Evolutionary conservation across 805 yeast genomes (phyloP).

Genomic region (Saccharomyces mikatae): DNA sequence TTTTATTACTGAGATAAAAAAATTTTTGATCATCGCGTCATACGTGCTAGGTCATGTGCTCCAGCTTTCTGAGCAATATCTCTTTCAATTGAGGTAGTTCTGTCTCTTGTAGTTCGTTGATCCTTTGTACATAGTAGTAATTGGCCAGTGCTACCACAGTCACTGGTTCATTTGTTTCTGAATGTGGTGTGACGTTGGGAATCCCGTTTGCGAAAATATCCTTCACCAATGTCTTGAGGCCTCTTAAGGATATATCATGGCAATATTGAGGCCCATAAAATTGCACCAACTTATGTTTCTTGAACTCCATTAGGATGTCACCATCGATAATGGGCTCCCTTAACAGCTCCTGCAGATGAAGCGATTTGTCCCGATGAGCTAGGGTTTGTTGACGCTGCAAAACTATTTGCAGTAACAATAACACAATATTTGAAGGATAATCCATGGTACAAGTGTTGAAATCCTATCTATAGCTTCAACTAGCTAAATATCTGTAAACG

Average conservation of each 20-base stretch:
- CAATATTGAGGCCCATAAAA: slow-evolving; percentile 20
- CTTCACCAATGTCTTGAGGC: slow-evolving; percentile 14
- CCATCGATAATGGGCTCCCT: slow-evolving; percentile 24
- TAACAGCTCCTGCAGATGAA: slow-evolving; percentile 12
- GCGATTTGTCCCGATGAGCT: slow-evolving; percentile 13
- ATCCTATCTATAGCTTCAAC: not conserved
- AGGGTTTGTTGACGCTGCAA: slow-evolving; percentile 24
- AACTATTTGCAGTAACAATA: slow-evolving; percentile 23
- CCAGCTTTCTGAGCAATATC: slow-evolving; percentile 5
- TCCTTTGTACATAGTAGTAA: slow-evolving; percentile 19
- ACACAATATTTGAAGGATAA: slow-evolving; percentile 18
- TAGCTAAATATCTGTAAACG: not conserved
- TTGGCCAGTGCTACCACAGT: slow-evolving; percentile 25
- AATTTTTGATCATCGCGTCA: not conserved
- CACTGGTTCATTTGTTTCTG: slow-evolving; percentile 5
- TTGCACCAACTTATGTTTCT: slow-evolving; percentile 17
- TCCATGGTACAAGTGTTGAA: slow-evolving; percentile 2
- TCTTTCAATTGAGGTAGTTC: slow-evolving; percentile 18
- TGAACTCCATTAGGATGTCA: slow-evolving; percentile 13
- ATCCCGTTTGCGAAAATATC: slow-evolving; percentile 18
- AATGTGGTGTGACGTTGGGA: not conserved
- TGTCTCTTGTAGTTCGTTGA: slow-evolving; percentile 15
- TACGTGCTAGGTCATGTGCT: not conserved
- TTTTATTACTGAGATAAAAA: not conserved
- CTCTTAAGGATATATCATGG: slow-evolving; percentile 13